A percentile compares a stretch with the other conserved stretches of the same genome.
Conservation (phyloP, 345 rosid species). For the Zanthoxylum bungeanum region DNA sequence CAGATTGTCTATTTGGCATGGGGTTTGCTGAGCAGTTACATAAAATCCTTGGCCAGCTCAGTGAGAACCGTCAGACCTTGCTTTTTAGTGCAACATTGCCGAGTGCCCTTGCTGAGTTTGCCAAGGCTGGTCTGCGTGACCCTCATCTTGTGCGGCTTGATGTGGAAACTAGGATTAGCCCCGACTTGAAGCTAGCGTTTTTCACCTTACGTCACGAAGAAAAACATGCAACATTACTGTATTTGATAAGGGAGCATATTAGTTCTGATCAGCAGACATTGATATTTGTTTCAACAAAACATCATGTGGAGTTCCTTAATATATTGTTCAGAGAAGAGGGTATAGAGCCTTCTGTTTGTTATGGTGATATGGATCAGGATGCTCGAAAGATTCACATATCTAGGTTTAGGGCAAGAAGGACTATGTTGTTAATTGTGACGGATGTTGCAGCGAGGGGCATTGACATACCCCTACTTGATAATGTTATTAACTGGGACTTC, state of each 20-base stretch:
- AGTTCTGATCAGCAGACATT: conserved; percentile 70
- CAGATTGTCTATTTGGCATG: conserved; percentile 88
- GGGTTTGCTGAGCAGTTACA: conserved; percentile 93
- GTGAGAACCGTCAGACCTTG: conserved; percentile 93
- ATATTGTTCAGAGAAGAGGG: conserved; percentile 74
- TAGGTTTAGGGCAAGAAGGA: conserved; percentile 79
- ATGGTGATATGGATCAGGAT: conserved; percentile 98
- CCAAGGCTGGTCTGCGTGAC: conserved; percentile 87
- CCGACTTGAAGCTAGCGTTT: conserved; percentile 66
- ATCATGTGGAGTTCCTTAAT: conserved; percentile 94
- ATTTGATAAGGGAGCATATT: conserved; percentile 82
- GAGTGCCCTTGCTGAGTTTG: conserved; percentile 96
- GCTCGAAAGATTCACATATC: conserved; percentile 91
- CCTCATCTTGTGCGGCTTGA: conserved; percentile 95
- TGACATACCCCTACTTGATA: conserved; percentile 94
- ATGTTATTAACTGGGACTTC: conserved; percentile 97
- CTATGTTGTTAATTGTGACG: conserved; percentile 87
- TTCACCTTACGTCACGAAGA: conserved; percentile 86
- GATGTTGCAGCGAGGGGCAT: conserved; percentile 99
- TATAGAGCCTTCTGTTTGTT: conserved; percentile 83
- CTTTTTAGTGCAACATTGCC: conserved; percentile 97
- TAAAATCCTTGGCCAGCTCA: conserved; percentile 65
- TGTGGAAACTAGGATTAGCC: conserved; percentile 89
- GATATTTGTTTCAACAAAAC: conserved; percentile 93
- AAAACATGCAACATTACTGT: conserved; percentile 76